Percentiles rank a stretch among this genome's conserved stretches.
Conservation (phyloP, 2,329 filamentous ascomycete genomes). For the Ophiostoma ips region DNA sequence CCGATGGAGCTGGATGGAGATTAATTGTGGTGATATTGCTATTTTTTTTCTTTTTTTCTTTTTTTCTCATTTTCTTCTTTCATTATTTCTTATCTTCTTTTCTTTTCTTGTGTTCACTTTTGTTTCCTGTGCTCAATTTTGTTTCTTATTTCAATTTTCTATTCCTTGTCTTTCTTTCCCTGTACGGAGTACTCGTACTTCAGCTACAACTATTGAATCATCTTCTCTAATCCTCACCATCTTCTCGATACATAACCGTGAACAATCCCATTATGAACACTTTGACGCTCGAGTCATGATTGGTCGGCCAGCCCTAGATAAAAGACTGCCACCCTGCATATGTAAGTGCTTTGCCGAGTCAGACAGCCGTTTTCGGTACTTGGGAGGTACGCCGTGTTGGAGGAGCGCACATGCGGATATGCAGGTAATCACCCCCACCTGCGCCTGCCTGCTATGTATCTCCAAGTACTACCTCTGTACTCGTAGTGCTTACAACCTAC, state of each 20-base stretch:
- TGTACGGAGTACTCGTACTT: not conserved
- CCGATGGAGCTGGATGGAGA: too few relatives aligned
- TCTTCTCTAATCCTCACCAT: too few relatives aligned
- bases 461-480: conserved; percentile 1
- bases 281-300: not conserved
- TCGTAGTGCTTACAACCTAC: too few relatives aligned
- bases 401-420: not conserved
- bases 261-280: too few relatives aligned
- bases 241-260: too few relatives aligned
- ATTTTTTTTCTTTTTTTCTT: too few relatives aligned
- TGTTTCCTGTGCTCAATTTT: not conserved
- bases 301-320: not conserved
- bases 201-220: not conserved
- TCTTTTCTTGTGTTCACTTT: too few relatives aligned
- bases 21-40: too few relatives aligned
- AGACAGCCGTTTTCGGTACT: not conserved
- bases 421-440: not conserved
- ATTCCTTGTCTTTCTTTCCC: not conserved
- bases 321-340: not conserved
- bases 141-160: not conserved
- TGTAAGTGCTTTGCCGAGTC: not conserved
- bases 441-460: not conserved
- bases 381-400: too few relatives aligned
- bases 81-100: not conserved
- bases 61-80: too few relatives aligned